phyloP scores from a whole-genome alignment of 2,329 filamentous ascomycete genomes.

The Fusarium circinatum region DNA sequence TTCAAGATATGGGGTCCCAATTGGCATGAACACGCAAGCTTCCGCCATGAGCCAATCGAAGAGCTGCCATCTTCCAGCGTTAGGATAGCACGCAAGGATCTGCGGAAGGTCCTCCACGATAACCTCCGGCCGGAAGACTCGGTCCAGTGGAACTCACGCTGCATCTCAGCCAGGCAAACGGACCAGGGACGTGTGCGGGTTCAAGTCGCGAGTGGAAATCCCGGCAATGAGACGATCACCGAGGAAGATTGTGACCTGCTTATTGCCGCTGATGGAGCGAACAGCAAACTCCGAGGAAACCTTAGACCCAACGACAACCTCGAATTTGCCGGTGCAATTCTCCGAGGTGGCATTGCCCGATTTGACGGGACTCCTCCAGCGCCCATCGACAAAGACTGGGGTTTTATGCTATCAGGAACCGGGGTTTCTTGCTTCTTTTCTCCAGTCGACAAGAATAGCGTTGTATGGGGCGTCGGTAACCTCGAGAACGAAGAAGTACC shows the following conservation, averaged over 20 bases:
- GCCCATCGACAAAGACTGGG: conserved; percentile 53
- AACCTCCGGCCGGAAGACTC: conserved; percentile 23
- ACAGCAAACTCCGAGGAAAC: conserved; percentile 52
- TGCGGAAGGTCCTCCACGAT: conserved; percentile 50
- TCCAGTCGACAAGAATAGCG: conserved; percentile 52
- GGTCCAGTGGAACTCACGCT: conserved; percentile 44
- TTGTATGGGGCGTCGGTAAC: conserved; percentile 57
- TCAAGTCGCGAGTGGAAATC: conserved; percentile 10
- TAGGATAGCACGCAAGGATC: conserved; percentile 50
- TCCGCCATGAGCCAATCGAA: conserved; percentile 45
- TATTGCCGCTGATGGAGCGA: conserved; percentile 57
- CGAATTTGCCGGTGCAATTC: conserved; percentile 52
- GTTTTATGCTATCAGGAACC: conserved; percentile 51
- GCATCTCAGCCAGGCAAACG: conserved; percentile 38
- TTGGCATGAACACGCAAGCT: conserved; percentile 49
- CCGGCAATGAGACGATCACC: not conserved
- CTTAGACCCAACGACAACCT: conserved; percentile 54
- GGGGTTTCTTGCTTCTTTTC: conserved; percentile 57
- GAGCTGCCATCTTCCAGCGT: conserved; percentile 51
- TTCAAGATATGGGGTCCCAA: conserved; percentile 55
- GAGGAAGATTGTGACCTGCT: conserved; percentile 53
- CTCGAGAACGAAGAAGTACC: conserved; percentile 37
- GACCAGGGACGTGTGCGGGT: conserved; percentile 41
- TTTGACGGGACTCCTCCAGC: conserved; percentile 49
- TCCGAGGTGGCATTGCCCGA: conserved; percentile 51